Evolutionary conservation across 169 alveolate genomes (phyloP).

Genomic region (Toxoplasma gondii): DNA sequence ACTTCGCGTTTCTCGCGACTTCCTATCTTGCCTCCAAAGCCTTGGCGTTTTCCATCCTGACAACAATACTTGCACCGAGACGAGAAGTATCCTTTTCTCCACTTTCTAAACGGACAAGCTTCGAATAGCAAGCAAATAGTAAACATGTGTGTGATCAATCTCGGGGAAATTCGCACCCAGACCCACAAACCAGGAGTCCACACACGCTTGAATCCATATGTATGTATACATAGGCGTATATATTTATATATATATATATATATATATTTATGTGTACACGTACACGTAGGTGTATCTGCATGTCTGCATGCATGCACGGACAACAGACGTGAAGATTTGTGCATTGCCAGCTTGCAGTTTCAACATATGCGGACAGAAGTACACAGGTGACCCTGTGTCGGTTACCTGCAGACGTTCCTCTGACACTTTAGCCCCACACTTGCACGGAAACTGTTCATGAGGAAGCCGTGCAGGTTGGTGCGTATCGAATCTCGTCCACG

Average conservation of each 20-base stretch:
- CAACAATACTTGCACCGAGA: neutral
- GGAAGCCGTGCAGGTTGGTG: no score
- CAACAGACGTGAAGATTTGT: no score
- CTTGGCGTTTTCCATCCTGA: neutral
- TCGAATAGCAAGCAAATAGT: neutral
- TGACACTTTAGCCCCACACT: no score
- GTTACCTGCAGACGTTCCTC: no score
- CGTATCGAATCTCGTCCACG: no score
- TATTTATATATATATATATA: neutral
- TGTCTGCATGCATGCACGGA: neutral
- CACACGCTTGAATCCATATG: neutral
- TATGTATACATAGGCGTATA: neutral
- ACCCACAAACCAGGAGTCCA: neutral
- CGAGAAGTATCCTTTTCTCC: neutral
- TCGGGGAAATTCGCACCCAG: neutral
- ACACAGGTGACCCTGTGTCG: no score
- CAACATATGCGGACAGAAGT: no score
- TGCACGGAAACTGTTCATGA: no score
- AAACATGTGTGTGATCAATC: neutral
- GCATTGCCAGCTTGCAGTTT: no score
- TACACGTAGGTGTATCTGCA: neutral
- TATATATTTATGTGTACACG: neutral
- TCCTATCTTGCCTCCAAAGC: neutral
- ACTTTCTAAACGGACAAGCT: neutral
- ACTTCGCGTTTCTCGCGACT: constrained; percentile 26